Percentiles rank a stretch among this genome's conserved stretches.
phyloP scores from a whole-genome alignment of 179 eudicot genomes.

The Drosera spatulata region DNA sequence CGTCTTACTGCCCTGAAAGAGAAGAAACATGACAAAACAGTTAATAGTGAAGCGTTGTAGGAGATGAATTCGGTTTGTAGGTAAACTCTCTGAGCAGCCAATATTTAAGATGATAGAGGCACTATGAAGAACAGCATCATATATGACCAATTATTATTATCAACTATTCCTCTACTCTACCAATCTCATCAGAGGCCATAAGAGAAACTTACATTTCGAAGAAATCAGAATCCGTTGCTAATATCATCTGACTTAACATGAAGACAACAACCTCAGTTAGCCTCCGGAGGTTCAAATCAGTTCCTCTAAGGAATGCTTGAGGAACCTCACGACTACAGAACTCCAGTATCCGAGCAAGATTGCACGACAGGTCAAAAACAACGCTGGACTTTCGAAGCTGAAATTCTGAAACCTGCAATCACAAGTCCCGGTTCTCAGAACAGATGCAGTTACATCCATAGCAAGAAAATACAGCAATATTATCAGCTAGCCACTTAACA shows the following conservation, averaged over 20 bases:
- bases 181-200: too few relatives aligned
- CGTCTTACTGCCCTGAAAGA: conserved; percentile 55
- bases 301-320: conserved; percentile 78
- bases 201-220: conserved; percentile 55
- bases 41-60: not conserved
- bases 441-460: too few relatives aligned
- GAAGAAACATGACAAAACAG: not conserved
- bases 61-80: too few relatives aligned
- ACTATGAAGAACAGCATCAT: not conserved
- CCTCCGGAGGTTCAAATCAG: conserved; percentile 76
- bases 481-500: too few relatives aligned
- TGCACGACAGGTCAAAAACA: conserved; percentile 87
- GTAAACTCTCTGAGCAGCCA: too few relatives aligned
- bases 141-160: not conserved
- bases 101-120: not conserved
- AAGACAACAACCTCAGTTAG: conserved; percentile 79
- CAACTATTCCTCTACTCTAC: too few relatives aligned
- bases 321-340: conserved; percentile 79
- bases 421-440: too few relatives aligned
- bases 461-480: too few relatives aligned
- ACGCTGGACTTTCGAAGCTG: conserved; percentile 81
- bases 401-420: conserved; percentile 57
- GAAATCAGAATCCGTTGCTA: conserved; percentile 62
- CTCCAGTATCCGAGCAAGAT: conserved; percentile 87
- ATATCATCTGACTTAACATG: conserved; percentile 63